Conservation (phyloP, 257 asterid genomes). For the Forsythia viridissima region DNA sequence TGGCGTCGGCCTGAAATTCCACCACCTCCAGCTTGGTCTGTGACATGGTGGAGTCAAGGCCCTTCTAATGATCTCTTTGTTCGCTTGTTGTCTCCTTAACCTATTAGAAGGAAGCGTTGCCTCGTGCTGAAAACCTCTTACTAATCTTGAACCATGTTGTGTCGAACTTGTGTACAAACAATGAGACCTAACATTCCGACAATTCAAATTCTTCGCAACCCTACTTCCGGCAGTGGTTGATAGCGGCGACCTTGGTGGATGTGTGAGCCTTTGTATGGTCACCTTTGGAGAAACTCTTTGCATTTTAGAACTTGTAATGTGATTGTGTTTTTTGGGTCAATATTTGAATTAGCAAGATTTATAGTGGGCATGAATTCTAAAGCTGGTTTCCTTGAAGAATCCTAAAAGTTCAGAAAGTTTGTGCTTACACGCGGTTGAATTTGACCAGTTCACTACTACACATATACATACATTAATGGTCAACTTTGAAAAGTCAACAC, state of each 20-base stretch:
- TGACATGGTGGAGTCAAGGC: background rate
- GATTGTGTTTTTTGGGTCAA: background rate
- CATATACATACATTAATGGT: background rate
- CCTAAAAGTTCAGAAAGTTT: background rate
- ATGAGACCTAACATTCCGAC: background rate
- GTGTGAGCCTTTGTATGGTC: background rate
- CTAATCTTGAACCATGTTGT: background rate
- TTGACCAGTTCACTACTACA: background rate
- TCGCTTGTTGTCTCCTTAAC: background rate
- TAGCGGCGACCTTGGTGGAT: background rate
- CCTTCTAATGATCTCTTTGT: background rate
- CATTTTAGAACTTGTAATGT: background rate
- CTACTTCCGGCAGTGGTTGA: background rate
- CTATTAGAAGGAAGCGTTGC: background rate
- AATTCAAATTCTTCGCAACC: background rate
- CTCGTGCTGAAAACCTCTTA: background rate
- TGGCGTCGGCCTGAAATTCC: background rate
- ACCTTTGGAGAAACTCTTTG: background rate
- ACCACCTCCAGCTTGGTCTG: conserved; percentile 2
- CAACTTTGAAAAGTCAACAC: background rate
- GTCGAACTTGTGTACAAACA: background rate
- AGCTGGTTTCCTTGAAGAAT: conserved; percentile 3
- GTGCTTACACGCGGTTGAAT: background rate
- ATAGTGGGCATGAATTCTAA: background rate
- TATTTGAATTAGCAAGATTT: background rate